Base-by-base conservation (phyloP, 1,139 yeast species). In the Hanseniaspora sp. region DNA sequence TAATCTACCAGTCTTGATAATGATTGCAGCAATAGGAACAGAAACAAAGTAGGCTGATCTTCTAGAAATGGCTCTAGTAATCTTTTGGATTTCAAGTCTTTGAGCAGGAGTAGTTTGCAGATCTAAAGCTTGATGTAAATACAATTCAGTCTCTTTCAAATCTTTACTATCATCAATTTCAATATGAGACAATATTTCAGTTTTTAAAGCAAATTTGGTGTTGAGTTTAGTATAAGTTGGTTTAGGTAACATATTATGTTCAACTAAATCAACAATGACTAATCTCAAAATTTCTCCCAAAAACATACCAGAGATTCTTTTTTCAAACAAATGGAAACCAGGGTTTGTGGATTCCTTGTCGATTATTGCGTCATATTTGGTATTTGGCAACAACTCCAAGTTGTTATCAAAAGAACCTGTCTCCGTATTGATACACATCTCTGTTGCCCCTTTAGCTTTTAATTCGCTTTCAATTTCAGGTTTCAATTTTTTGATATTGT, bases 321-420 rank as follows among this genome's bases (percentile, higher is more conserved):
- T 90, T 70, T 90, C 97, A 69, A 87, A 90, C 73, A 88, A 77
- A 68, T 90, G 96, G 71, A 74, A 86, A 8, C 92, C 94, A 35
- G 79, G 80, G 68, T 90, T 90, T 13, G 92, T 77, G n/a, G 96
- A 85, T 47, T 68, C 66, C 60, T 75, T 74, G 67, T 90, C 95
- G 58, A 90, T 78, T 37, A 71, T 73, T 48, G 70, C 67, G 69
- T 90, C 97, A 66, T 80, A 88, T 58, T 78, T 77, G 5, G 95
- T 86, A 52, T 72, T 75, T 56, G 96, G 96, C 60, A 88, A 73
- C 46, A 80, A 72, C 60, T 78, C 71, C 56, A 87, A 73, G 31
- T 78, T 80, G 64, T 88, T 88, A 69, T 90, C 97, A 65, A 88
- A 90, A 45, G 95, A 86, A 58, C 97, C 97, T 96, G 97, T 90